Evolutionary conservation across 2,329 filamentous ascomycete species (phyloP).

Genomic region (Pyrenochaeta sp.): DNA sequence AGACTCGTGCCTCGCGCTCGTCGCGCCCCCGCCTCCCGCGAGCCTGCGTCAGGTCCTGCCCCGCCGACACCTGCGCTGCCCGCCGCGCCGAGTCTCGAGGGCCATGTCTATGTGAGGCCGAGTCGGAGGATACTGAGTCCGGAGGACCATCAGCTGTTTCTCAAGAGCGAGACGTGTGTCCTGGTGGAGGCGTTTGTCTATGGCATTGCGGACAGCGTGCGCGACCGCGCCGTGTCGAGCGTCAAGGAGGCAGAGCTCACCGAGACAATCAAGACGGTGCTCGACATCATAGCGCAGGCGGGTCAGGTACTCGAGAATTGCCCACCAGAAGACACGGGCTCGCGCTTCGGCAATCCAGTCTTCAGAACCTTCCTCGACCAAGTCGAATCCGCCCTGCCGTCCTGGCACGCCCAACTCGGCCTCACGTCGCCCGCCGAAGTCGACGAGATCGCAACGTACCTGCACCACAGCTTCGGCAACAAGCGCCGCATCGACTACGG

Average conservation of each 20-base stretch:
- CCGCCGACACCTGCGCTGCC: slow-evolving; percentile 80
- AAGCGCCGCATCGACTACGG: slow-evolving; percentile 86
- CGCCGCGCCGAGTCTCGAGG: slow-evolving; percentile 67
- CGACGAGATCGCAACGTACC: slow-evolving; percentile 78
- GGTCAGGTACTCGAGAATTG: slow-evolving; percentile 71
- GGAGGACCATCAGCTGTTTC: slow-evolving; percentile 81
- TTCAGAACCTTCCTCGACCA: slow-evolving; percentile 84
- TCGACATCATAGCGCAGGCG: slow-evolving; percentile 74
- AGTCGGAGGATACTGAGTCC: slow-evolving; percentile 81
- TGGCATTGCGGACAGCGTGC: slow-evolving; percentile 80
- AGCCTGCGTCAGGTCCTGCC: slow-evolving; percentile 58
- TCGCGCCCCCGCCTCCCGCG: slow-evolving; percentile 28
- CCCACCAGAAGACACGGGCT: slow-evolving; percentile 87
- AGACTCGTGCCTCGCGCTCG: slow-evolving; percentile 47
- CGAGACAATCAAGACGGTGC: slow-evolving; percentile 67
- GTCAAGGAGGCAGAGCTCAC: slow-evolving; percentile 68
- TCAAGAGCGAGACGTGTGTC: slow-evolving; percentile 75
- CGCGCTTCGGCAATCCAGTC: slow-evolving; percentile 91
- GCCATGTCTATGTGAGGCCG: slow-evolving; percentile 70
- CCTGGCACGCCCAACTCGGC: slow-evolving; percentile 71
- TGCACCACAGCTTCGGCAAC: slow-evolving; percentile 86
- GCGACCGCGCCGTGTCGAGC: slow-evolving; percentile 70
- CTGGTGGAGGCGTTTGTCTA: slow-evolving; percentile 88
- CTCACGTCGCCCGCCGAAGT: slow-evolving; percentile 62
- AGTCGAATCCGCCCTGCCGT: slow-evolving; percentile 54